A percentile compares a stretch with the other conserved stretches of the same genome.
Evolutionary conservation across 2,329 filamentous ascomycete species (phyloP).

Genomic region (Fusarium buxicola): DNA sequence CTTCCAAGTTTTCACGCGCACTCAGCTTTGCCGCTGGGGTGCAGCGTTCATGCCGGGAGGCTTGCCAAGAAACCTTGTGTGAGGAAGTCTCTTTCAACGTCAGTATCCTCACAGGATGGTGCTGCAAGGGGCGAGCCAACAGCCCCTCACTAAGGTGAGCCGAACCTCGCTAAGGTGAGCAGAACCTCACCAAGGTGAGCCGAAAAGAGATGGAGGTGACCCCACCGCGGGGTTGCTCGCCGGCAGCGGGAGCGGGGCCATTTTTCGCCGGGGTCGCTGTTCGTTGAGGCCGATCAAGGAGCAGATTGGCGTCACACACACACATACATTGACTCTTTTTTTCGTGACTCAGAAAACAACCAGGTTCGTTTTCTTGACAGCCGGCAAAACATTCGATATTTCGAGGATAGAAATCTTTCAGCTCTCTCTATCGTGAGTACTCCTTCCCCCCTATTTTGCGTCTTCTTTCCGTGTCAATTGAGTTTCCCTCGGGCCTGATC

Average conservation of each 20-base stretch:
- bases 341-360: conserved; percentile 39
- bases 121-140: too few relatives aligned
- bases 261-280: conserved; percentile 29
- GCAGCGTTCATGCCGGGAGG: too few relatives aligned
- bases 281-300: conserved; percentile 31
- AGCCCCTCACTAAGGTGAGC: too few relatives aligned
- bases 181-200: too few relatives aligned
- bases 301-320: conserved; percentile 1
- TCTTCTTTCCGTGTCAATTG: conserved; percentile 10
- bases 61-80: too few relatives aligned
- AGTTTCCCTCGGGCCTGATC: conserved; percentile 8
- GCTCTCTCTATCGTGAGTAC: not conserved
- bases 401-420: conserved; percentile 3
- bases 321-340: conserved; percentile 30
- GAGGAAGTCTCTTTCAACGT: too few relatives aligned
- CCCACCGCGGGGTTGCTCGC: conserved; percentile 20
- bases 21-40: too few relatives aligned
- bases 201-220: not conserved
- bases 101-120: too few relatives aligned
- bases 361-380: conserved; percentile 13
- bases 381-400: not conserved
- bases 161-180: too few relatives aligned
- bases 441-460: not conserved
- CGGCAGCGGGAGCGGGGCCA: conserved; percentile 38
- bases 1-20: too few relatives aligned